Evolutionary conservation across 2,329 filamentous ascomycete genomes (phyloP), one percentile per base, ranked within the genome.

Genomic region (Rutstroemia sp.): DNA sequence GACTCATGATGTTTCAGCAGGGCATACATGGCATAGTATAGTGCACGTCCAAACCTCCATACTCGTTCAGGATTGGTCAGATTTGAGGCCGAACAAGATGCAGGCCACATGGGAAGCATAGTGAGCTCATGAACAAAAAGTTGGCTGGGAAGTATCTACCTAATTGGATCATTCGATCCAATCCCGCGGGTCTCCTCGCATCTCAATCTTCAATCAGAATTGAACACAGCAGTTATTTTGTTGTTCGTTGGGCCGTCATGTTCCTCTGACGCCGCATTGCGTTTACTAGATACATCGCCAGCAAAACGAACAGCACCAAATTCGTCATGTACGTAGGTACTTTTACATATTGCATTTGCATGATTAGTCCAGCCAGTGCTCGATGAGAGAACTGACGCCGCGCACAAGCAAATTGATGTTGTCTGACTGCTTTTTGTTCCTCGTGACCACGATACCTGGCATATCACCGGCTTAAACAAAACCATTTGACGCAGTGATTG

Each of bases 1-100:
- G 42, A 46, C 51, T 58, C 49, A 60, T 49, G 21, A 57, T 54
- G 58, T 60, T 60, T 60, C 58, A 60, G 47, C 38, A 53, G 30
- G 37, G 39, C 48, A 50, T 50, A 45, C 53, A 44, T 45, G 19
- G 37, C 52, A 50, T 50, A 37, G 17, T 10, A 51, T 37, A 45
- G 25, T 21, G 41, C 41, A 44, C 41, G 41, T 44, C 41, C 41
- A 44, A 44, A 44, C 8, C 45, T 49, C 49, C 44, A 50, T 44
- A 9, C 14, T 49, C 39, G 34, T 12, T 16, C 19, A 12, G 52
- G 42, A 56, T 53, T 46, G 41, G 56, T n/a, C 39, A 45, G 16
- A 39, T 51, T 57, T 47, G 25, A 56, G 48, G 30, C 19, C 30
- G 21, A 48, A 48, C n/a, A 39, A 56, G 30, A 49, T 39, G 39